Base-by-base conservation (phyloP, 1,284 basidiomycete genomes). In the Hemileia vastatrix region DNA sequence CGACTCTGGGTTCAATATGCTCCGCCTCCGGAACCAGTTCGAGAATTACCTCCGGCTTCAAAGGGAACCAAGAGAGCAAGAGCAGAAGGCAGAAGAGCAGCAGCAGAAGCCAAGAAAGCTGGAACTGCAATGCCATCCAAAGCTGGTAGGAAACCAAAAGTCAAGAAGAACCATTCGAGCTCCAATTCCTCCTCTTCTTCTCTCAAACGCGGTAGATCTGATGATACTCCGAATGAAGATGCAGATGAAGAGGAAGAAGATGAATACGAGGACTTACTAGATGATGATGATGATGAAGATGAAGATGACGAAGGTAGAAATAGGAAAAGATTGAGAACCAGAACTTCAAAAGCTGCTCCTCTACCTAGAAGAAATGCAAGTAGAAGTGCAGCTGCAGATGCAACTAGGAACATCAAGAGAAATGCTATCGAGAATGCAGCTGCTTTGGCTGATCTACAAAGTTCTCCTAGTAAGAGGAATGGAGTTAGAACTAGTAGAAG, bases 1-100 rank as follows among this genome's bases (percentile, higher is more conserved):
- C 86, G 90, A 18, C 80, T 93, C 18, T 94, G 90, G 90, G 83
- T 92, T 45, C 90, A 93, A 23, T 78, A 79, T 36, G 81, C 76
- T 1, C 74, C 76, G 8, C 77, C 75, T 8, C 52, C 68, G 6
- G 74, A 72, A 3, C 71, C 70, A n/a, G n/a, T n/a, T 3, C 45
- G 44, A 15, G 48, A 51, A 13, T 48, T 23, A 19, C 49, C 13
- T 24, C 32, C 43, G 11, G 9, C 64, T 40, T 60, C 65, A 50
- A 70, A 67, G 52, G 51, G 50, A 40, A 63, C 60, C 2, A 65
- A 65, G 51, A 31, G 61, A 32, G 64, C 62, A 32, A 48, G 55
- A 13, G 48, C 50, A 23, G 64, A 65, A 31, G 64, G 63, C 23
- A 40, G 36, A 40, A 9, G 36, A 11, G 36, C 8, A 15, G 15